Evolutionary conservation across 2,329 filamentous ascomycete genomes (phyloP).

Genomic region (Sarocladiaceae sp.): DNA sequence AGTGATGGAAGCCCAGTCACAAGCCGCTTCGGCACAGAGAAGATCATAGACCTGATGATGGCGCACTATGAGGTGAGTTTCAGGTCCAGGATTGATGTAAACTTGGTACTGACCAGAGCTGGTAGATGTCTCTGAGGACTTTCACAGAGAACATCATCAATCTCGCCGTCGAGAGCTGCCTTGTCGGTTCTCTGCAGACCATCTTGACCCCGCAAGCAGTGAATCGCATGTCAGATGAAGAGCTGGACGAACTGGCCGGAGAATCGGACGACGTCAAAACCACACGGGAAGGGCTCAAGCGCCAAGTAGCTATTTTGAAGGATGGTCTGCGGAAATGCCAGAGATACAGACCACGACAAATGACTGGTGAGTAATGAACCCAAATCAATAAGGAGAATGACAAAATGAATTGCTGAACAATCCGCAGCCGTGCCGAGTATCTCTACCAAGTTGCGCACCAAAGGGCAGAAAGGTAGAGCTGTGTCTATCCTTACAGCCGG

Average conservation of each 20-base stretch:
- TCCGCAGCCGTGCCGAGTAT: background rate
- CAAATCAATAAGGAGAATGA: background rate
- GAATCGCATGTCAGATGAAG: conserved; percentile 26
- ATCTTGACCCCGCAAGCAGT: conserved; percentile 37
- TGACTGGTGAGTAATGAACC: background rate
- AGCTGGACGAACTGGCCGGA: conserved; percentile 22
- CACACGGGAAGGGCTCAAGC: conserved; percentile 11
- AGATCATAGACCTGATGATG: conserved; percentile 39
- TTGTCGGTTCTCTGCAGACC: conserved; percentile 33
- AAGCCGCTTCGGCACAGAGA: conserved; percentile 29
- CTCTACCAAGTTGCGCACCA: background rate
- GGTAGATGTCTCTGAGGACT: conserved; percentile 35
- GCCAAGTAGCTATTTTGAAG: conserved; percentile 12
- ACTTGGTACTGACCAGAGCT: background rate
- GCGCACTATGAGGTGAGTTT: conserved; percentile 37
- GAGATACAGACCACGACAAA: conserved; percentile 11
- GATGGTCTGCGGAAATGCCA: conserved; percentile 17
- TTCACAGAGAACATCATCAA: conserved; percentile 46
- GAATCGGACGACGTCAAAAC: conserved; percentile 23
- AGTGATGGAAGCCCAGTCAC: background rate
- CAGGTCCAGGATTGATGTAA: background rate
- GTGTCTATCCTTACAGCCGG: no score
- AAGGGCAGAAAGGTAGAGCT: background rate
- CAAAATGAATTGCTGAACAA: background rate
- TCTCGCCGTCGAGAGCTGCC: conserved; percentile 44